These are phyloP conservation scores for Malassezia dermatis DNA, from an alignment of 1,284 basidiomycete species.

Conservation along the genomic window DNA sequence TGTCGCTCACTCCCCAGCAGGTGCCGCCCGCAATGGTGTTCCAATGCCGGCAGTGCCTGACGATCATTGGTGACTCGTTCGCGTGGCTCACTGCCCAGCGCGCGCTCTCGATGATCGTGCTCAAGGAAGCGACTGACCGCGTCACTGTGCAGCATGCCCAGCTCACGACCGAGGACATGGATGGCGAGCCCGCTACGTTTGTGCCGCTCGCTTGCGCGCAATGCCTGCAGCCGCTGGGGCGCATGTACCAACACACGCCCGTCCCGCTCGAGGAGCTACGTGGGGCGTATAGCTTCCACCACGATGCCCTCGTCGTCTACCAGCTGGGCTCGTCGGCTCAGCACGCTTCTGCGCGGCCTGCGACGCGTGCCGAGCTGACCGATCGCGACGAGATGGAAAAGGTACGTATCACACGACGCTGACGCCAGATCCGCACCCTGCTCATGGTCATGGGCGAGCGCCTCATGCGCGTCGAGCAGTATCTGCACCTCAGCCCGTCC, in stretches of 20 bases:
- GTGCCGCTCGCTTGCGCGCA: constrained; percentile 20
- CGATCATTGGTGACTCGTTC: constrained; percentile 25
- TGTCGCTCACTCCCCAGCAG: neutral
- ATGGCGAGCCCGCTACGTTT: constrained; percentile 23
- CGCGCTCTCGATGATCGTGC: constrained; percentile 26
- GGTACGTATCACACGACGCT: neutral
- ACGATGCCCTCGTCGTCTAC: constrained; percentile 17
- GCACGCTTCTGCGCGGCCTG: neutral
- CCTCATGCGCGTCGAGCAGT: constrained; percentile 15
- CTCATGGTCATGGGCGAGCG: constrained; percentile 20
- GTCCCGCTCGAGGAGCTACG: constrained; percentile 22
- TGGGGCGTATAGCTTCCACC: constrained; percentile 22
- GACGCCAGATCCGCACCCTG: constrained; percentile 7
- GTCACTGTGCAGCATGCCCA: constrained; percentile 6
- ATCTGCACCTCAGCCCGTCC: constrained; percentile 1
- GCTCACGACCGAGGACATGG: constrained; percentile 19
- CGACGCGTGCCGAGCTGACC: neutral
- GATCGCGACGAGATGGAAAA: constrained; percentile 6
- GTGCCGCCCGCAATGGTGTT: constrained; percentile 23
- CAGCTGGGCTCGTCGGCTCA: neutral
- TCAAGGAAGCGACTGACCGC: constrained; percentile 20
- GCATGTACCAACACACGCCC: constrained; percentile 27
- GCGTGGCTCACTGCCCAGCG: constrained; percentile 24
- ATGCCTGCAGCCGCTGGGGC: constrained; percentile 18
- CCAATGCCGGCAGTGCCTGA: constrained; percentile 24